Evolutionary conservation across 768 basidiomycete genomes (phyloP).

Genomic region (Suillus cothurnatus): DNA sequence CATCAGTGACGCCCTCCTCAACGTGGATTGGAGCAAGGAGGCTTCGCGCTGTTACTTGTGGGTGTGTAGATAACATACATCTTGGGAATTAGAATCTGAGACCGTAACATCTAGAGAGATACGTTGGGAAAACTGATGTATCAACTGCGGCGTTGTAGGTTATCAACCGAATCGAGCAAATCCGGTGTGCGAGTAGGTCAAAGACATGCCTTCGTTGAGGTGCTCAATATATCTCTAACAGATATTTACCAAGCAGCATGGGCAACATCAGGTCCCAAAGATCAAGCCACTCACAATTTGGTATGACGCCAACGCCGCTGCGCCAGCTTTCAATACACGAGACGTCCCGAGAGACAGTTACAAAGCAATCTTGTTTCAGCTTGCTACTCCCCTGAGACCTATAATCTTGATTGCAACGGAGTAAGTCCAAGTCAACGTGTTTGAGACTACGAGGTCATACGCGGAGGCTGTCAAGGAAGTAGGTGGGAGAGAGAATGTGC

Average conservation of each 20-base stretch:
- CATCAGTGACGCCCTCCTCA: slow-evolving; percentile 83
- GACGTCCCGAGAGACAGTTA: slow-evolving; percentile 77
- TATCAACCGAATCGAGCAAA: slow-evolving; percentile 89
- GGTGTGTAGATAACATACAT: slow-evolving; percentile 17
- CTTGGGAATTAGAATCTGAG: slow-evolving; percentile 2
- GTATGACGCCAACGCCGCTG: slow-evolving; percentile 81
- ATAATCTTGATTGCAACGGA: slow-evolving; percentile 73
- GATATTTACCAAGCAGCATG: slow-evolving; percentile 31
- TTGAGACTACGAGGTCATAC: slow-evolving; percentile 66
- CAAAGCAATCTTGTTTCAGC: slow-evolving; percentile 66
- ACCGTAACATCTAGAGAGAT: slow-evolving; percentile 35
- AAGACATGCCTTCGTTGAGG: too few relatives aligned
- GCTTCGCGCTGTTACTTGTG: slow-evolving; percentile 69
- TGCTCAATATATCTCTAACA: too few relatives aligned
- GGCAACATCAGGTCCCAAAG: slow-evolving; percentile 50
- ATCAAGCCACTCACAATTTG: slow-evolving; percentile 79
- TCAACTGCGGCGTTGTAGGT: slow-evolving; percentile 83
- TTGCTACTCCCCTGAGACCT: slow-evolving; percentile 57
- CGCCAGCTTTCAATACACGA: slow-evolving; percentile 58
- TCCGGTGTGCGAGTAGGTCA: slow-evolving; percentile 58
- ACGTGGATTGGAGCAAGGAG: slow-evolving; percentile 57
- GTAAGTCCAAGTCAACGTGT: slow-evolving; percentile 41
- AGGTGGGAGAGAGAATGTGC: slow-evolving; percentile 57
- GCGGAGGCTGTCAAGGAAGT: slow-evolving; percentile 70
- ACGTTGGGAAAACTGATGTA: slow-evolving; percentile 81